Evolutionary conservation across 192 early-diverging fungal species (phyloP), one percentile per base, ranked within the genome.

Genomic region (Coemansia sp.): DNA sequence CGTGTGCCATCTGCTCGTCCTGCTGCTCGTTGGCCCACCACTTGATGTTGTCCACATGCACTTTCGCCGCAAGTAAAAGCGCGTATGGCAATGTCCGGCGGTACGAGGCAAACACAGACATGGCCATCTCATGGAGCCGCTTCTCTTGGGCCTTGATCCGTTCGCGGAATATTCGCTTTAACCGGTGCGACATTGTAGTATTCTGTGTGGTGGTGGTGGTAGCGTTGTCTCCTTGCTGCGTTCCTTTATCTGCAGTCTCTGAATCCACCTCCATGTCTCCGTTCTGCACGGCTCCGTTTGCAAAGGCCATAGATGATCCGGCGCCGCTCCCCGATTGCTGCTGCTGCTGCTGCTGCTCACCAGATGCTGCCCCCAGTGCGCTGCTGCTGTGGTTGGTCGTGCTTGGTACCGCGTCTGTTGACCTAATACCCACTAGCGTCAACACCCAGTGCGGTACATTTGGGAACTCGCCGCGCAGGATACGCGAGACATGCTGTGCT

Each of bases 11-110:
- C n/a, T 76, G 71, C 15, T 57, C 66, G n/a, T 55, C 64, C n/a
- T 69, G 67, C 19, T 62, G 61, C 41, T 75, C 70, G 45, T 68
- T 59, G 43, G 74, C 41, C 70, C 74, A 72, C 68, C 74, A 82
- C 68, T 82, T 64, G n/a, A 76, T 82, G 43, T 73, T 82, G 74
- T 82, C 79, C 12, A 76, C 45, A 60, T 82, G 79, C 22, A 82
- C 74, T 48, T 82, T 82, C 48, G 74, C 74, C 6, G 68, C 73
- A 58, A 82, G 62, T 55, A 82, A 51, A 13, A 82, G 67, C 4
- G 79, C 70, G 41, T 82, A 82, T 9, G 79, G 79, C 65, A 82
- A 63, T 12, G 79, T 82, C 43, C 79, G 71, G 36, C 71, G 79
- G 65, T 73, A 82, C 2, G 79, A 82, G 6, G 79, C 65, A 56